Conservation (phyloP, 352 stramenopile genomes). For the Phytophthora sp. region DNA sequence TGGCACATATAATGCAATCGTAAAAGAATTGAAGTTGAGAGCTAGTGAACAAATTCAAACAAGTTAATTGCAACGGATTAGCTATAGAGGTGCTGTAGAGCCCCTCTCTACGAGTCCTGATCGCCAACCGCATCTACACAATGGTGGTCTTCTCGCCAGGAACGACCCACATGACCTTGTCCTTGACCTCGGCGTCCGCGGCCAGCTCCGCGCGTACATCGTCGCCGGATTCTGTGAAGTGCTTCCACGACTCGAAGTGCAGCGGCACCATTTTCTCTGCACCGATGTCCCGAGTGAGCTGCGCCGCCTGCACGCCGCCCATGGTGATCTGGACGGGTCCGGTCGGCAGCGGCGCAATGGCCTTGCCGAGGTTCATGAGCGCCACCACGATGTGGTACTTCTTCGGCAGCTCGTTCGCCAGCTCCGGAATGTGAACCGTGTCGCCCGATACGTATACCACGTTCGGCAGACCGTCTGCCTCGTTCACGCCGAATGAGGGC, state of each 20-base stretch:
- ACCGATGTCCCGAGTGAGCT: constrained; percentile 31
- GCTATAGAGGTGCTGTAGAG: too few species aligned
- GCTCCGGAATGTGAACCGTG: constrained; percentile 39
- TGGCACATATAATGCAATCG: too few species aligned
- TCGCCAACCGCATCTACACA: too few species aligned
- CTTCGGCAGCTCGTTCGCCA: constrained; percentile 30
- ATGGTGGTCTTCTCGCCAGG: constrained; percentile 21
- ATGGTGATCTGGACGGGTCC: constrained; percentile 39
- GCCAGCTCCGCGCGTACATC: constrained; percentile 11
- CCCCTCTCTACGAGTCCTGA: too few species aligned
- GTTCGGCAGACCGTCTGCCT: constrained; percentile 34
- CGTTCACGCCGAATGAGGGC: constrained; percentile 34
- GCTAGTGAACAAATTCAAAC: too few species aligned
- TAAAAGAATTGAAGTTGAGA: too few species aligned
- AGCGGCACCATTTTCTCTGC: constrained; percentile 41
- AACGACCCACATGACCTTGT: constrained; percentile 28
- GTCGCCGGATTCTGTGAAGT: constrained; percentile 30
- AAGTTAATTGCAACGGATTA: too few species aligned
- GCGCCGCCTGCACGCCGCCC: constrained; percentile 26
- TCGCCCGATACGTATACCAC: constrained; percentile 48
- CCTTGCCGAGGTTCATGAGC: constrained; percentile 45
- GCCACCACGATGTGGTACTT: constrained; percentile 42
- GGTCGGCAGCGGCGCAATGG: constrained; percentile 4
- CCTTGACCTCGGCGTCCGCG: constrained; percentile 22
- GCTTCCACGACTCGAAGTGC: constrained; percentile 53